phyloP scores from a whole-genome alignment of 495 filamentous ascomycete genomes.

The Aspergillus nidulans region DNA sequence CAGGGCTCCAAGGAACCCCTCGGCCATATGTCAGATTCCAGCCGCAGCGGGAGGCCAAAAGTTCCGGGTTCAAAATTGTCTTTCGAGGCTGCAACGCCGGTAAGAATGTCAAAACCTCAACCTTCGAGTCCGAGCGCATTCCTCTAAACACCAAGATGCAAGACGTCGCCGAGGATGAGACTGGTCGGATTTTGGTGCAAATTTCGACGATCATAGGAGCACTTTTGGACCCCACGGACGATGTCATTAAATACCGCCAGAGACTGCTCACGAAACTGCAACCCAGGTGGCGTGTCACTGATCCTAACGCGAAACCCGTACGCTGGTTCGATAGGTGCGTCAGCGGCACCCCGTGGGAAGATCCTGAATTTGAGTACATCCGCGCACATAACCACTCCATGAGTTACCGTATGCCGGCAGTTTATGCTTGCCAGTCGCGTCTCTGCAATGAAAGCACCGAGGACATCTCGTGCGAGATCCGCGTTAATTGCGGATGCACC shows the following conservation, averaged over 20 bases:
- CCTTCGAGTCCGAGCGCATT: background rate
- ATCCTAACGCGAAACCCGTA: background rate
- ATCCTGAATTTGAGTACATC: background rate
- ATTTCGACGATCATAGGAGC: background rate
- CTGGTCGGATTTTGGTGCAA: background rate
- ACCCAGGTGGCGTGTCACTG: background rate
- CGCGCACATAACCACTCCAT: background rate
- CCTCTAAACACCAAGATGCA: background rate
- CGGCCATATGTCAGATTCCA: too few species aligned
- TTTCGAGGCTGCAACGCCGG: background rate
- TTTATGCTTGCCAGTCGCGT: background rate
- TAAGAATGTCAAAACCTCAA: background rate
- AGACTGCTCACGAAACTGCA: background rate
- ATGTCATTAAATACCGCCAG: background rate
- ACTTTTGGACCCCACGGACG: background rate
- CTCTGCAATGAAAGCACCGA: background rate
- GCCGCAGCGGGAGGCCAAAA: background rate
- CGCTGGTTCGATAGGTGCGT: background rate
- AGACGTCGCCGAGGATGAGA: background rate
- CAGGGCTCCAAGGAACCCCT: too few species aligned
- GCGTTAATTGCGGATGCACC: background rate
- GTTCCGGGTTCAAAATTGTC: background rate
- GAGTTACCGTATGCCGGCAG: background rate
- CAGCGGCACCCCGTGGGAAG: background rate
- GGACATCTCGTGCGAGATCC: background rate